Evolutionary conservation across 345 rosid genomes (phyloP).

Genomic region (Pistacia vera): DNA sequence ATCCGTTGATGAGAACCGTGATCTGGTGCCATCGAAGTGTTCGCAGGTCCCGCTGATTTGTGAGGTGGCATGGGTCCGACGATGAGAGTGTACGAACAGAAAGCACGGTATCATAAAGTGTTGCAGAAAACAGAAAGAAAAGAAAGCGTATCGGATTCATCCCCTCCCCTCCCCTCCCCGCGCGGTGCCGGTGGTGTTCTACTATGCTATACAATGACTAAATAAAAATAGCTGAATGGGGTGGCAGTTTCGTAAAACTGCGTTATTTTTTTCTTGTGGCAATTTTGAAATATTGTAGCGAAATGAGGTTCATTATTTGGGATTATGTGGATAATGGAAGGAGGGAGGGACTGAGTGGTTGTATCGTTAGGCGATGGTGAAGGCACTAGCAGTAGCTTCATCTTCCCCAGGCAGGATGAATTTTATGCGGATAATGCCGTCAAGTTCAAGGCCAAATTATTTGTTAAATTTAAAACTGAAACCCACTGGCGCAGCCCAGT

Average conservation of each 20-base stretch:
- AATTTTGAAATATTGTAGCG: slow-evolving; percentile 6
- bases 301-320: neutral
- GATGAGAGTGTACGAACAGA: slow-evolving; percentile 28
- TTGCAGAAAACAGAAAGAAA: slow-evolving; percentile 9
- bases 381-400: neutral
- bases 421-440: slow-evolving; percentile 5
- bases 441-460: slow-evolving; percentile 4
- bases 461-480: slow-evolving; percentile 20
- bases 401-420: neutral
- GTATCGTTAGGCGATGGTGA: slow-evolving; percentile 22
- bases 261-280: neutral
- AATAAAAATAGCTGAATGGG: neutral
- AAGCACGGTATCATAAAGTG: slow-evolving; percentile 1
- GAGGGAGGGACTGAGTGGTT: neutral
- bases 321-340: neutral
- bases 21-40: slow-evolving; percentile 60
- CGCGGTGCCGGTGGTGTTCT: neutral
- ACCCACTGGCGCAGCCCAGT: slow-evolving; percentile 29
- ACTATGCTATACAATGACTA: neutral
- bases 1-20: slow-evolving; percentile 76
- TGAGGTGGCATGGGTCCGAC: slow-evolving; percentile 42
- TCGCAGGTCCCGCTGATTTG: slow-evolving; percentile 31
- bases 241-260: neutral
- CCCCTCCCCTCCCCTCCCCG: neutral
- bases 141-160: slow-evolving; percentile 11